Evolutionary conservation across 2,329 filamentous ascomycete genomes (phyloP).

Genomic region (Neophaeococcomyces aloes): DNA sequence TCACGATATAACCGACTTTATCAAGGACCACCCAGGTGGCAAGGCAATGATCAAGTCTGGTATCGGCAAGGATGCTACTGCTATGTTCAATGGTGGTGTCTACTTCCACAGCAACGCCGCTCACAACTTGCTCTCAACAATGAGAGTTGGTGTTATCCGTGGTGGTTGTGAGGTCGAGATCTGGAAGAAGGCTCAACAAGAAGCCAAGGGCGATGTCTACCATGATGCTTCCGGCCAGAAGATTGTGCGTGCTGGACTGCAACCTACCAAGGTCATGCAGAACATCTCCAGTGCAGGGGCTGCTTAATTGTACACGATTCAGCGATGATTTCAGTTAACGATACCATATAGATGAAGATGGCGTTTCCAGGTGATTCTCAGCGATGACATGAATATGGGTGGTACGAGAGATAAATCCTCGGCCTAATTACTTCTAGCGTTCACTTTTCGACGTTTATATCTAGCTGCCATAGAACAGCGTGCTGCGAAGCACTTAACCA

Average conservation of each 20-base stretch:
- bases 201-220: slow-evolving; percentile 62
- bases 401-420: too few species aligned
- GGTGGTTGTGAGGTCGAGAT: slow-evolving; percentile 85
- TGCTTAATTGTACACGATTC: slow-evolving; percentile 41
- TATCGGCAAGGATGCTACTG: slow-evolving; percentile 77
- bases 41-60: slow-evolving; percentile 74
- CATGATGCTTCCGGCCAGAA: slow-evolving; percentile 72
- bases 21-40: slow-evolving; percentile 83
- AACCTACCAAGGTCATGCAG: slow-evolving; percentile 72
- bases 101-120: slow-evolving; percentile 85
- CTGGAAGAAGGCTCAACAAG: slow-evolving; percentile 73
- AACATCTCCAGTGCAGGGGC: slow-evolving; percentile 76
- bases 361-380: not conserved
- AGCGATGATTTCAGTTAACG: slow-evolving; percentile 5
- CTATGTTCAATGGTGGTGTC: slow-evolving; percentile 85
- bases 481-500: too few species aligned
- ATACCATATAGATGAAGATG: slow-evolving; percentile 5
- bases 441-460: too few species aligned
- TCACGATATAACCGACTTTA: slow-evolving; percentile 73
- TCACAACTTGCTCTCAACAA: slow-evolving; percentile 78
- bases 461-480: too few species aligned
- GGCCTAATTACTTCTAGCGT: too few species aligned
- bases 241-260: slow-evolving; percentile 74
- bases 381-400: too few species aligned
- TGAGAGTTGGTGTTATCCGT: slow-evolving; percentile 76